phyloP scores from a whole-genome alignment of 257 asterid genomes.

The Nicotiana undulata region DNA sequence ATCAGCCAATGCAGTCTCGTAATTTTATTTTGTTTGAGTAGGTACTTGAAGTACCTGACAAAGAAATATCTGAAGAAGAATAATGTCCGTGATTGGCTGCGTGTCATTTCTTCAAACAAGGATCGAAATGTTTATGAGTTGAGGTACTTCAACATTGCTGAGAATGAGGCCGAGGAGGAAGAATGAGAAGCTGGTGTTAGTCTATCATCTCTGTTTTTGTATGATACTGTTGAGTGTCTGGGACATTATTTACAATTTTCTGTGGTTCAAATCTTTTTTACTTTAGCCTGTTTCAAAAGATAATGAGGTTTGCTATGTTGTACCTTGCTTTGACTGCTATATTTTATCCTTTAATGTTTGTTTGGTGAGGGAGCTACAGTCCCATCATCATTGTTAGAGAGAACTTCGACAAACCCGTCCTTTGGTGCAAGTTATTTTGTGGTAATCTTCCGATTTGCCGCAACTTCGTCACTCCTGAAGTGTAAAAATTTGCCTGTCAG shows the following conservation, averaged over 20 bases:
- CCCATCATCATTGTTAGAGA: too few relatives aligned
- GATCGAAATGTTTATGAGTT: slow-evolving; percentile 40
- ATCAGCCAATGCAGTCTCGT: not conserved
- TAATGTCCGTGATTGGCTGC: slow-evolving; percentile 45
- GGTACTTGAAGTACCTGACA: slow-evolving; percentile 43
- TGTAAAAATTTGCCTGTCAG: too few relatives aligned
- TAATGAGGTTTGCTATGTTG: not conserved
- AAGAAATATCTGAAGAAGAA: slow-evolving; percentile 47
- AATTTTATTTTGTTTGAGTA: not conserved
- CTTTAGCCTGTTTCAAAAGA: not conserved
- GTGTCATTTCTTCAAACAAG: slow-evolving; percentile 45
- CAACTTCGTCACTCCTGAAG: too few relatives aligned
- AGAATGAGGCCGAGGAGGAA: slow-evolving; percentile 44
- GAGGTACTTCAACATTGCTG: slow-evolving; percentile 52
- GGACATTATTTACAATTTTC: slow-evolving; percentile 3
- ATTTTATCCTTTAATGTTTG: too few relatives aligned
- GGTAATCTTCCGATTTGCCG: too few relatives aligned
- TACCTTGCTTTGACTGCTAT: too few relatives aligned
- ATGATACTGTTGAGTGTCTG: not conserved
- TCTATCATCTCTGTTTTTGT: not conserved
- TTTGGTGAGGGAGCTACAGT: too few relatives aligned
- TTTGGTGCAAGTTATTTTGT: too few relatives aligned
- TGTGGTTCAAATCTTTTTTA: not conserved
- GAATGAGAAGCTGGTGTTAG: slow-evolving; percentile 11
- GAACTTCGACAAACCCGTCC: too few relatives aligned